These are phyloP conservation scores for Vigna angularis DNA, from an alignment of 306 rosid genomes.

Conservation along the genomic window DNA sequence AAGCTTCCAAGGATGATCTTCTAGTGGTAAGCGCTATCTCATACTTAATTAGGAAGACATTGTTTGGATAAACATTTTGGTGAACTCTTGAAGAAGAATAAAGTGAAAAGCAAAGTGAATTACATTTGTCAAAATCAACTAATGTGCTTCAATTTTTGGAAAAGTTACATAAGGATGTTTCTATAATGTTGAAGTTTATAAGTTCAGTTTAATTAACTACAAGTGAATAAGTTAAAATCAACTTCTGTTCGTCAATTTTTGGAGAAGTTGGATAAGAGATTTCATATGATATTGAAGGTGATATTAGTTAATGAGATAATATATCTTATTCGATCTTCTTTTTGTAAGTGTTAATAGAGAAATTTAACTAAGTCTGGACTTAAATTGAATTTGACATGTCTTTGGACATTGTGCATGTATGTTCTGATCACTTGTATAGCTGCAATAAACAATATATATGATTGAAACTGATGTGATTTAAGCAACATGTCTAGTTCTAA, in stretches of 20 bases:
- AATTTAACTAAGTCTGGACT: background rate
- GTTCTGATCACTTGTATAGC: background rate
- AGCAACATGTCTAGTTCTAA: conserved; percentile 23
- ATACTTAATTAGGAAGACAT: background rate
- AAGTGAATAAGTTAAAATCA: background rate
- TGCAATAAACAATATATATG: conserved; percentile 2
- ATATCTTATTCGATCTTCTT: background rate
- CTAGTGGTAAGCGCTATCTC: conserved; percentile 68
- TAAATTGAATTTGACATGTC: background rate
- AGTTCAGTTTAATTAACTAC: background rate
- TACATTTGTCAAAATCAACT: background rate
- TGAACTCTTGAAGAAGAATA: background rate
- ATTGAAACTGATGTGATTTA: conserved; percentile 28
- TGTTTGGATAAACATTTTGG: background rate
- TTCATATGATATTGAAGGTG: background rate
- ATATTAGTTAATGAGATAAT: background rate
- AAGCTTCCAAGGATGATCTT: conserved; percentile 86
- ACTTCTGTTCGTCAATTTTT: background rate
- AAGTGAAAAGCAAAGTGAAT: background rate
- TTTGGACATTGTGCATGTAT: conserved; percentile 16
- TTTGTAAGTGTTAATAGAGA: background rate
- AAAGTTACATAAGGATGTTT: background rate
- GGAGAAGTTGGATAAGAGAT: background rate
- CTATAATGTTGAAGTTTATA: background rate
- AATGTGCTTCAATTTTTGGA: background rate